Evolutionary conservation across 2,329 filamentous ascomycete genomes (phyloP).

Genomic region (Aphanoascus verrucosus): DNA sequence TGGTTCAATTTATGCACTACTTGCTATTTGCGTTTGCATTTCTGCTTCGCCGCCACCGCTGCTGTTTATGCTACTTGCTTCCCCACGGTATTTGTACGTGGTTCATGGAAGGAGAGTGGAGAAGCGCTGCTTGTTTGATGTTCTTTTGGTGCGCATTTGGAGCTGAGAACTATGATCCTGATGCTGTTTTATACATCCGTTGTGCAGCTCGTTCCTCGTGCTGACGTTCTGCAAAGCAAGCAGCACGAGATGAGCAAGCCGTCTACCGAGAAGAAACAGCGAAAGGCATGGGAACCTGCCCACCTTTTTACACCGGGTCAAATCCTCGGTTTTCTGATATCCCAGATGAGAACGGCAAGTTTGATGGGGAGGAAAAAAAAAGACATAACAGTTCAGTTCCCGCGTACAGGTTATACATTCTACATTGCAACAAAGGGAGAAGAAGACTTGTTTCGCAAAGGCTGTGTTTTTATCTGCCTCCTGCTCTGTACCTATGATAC

Average conservation of each 20-base stretch:
- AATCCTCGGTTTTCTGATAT: neutral
- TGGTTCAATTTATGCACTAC: conserved; percentile 2
- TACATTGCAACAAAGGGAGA: neutral
- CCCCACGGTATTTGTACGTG: too few species aligned
- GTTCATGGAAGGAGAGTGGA: too few species aligned
- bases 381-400: neutral
- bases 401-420: neutral
- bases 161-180: too few species aligned
- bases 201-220: too few species aligned
- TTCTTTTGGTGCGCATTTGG: too few species aligned
- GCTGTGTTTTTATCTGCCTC: neutral
- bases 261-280: neutral
- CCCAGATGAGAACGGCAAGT: neutral
- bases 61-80: too few species aligned
- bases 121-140: too few species aligned
- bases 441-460: neutral
- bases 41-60: conserved; percentile 3
- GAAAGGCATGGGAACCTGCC: neutral
- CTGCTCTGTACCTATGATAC: conserved; percentile 1
- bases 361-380: neutral
- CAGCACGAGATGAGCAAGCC: too few species aligned
- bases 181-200: too few species aligned
- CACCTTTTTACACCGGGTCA: too few species aligned
- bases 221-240: too few species aligned
- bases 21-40: neutral